phyloP scores from a whole-genome alignment of 768 basidiomycete genomes.

The Guyanaporus albipodus region DNA sequence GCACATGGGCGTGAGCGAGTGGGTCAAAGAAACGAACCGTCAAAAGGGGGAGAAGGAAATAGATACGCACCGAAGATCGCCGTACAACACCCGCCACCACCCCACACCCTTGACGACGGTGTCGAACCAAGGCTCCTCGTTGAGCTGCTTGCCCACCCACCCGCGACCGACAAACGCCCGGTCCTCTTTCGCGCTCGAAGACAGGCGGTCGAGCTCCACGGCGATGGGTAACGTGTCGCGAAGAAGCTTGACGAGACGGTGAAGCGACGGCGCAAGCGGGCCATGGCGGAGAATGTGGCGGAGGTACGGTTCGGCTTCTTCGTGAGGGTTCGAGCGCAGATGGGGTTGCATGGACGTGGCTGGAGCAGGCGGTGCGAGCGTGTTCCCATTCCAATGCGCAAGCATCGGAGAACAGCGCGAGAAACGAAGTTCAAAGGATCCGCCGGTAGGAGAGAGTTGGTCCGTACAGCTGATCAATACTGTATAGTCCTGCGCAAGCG shows the following conservation, averaged over 20 bases:
- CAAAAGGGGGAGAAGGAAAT: slow-evolving; percentile 5
- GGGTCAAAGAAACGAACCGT: not conserved
- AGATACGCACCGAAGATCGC: slow-evolving; percentile 53
- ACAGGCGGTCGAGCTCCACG: slow-evolving; percentile 56
- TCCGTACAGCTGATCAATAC: slow-evolving; percentile 78
- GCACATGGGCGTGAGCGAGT: not conserved
- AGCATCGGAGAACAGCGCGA: slow-evolving; percentile 40
- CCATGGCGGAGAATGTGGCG: slow-evolving; percentile 68
- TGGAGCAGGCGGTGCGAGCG: slow-evolving; percentile 23
- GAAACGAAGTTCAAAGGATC: slow-evolving; percentile 72
- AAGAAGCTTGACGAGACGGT: slow-evolving; percentile 63
- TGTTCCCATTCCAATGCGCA: slow-evolving; percentile 10
- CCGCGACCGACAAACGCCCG: slow-evolving; percentile 1
- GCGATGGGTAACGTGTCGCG: slow-evolving; percentile 77
- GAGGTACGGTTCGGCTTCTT: slow-evolving; percentile 73
- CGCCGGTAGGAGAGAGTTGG: slow-evolving; percentile 63
- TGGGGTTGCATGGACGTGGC: slow-evolving; percentile 30
- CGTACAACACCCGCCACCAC: slow-evolving; percentile 76
- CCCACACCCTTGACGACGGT: slow-evolving; percentile 76
- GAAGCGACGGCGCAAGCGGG: slow-evolving; percentile 58
- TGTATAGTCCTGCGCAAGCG: slow-evolving; percentile 65
- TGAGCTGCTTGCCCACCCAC: slow-evolving; percentile 14
- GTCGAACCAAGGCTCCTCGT: slow-evolving; percentile 42
- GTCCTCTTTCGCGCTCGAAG: slow-evolving; percentile 36
- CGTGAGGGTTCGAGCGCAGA: slow-evolving; percentile 62